A percentile compares a stretch with the other conserved stretches of the same genome.
phyloP scores from a whole-genome alignment of 2,329 filamentous ascomycete genomes.

The Paradendryphiella salina region DNA sequence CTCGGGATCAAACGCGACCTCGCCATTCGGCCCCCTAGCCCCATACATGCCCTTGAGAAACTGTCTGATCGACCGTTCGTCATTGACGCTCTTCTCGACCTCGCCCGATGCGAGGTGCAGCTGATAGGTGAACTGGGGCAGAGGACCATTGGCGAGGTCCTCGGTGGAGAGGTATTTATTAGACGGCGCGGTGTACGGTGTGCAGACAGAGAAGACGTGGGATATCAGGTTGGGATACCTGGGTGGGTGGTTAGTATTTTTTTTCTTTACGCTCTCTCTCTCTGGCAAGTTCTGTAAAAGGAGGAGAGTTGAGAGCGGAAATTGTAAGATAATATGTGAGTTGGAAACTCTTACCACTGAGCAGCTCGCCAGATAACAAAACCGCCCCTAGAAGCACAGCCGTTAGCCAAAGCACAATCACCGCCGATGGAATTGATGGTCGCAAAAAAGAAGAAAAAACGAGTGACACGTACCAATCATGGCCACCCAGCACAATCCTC shows the following conservation, averaged over 20 bases:
- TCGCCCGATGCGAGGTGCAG: slow-evolving; percentile 73
- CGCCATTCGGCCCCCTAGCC: slow-evolving; percentile 60
- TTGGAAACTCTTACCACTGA: slow-evolving; percentile 54
- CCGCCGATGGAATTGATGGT: too few species aligned
- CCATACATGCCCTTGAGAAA: slow-evolving; percentile 76
- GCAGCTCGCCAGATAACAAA: slow-evolving; percentile 73
- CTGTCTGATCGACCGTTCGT: slow-evolving; percentile 65
- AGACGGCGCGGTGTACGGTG: slow-evolving; percentile 64
- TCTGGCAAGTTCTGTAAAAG: too few species aligned
- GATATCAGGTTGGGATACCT: slow-evolving; percentile 65
- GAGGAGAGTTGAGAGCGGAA: too few species aligned
- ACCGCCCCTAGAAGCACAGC: slow-evolving; percentile 63
- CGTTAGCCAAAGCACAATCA: not conserved
- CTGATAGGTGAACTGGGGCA: slow-evolving; percentile 82
- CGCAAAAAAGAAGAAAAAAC: too few species aligned
- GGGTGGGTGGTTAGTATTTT: not conserved
- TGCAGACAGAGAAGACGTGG: slow-evolving; percentile 79
- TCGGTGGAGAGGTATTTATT: slow-evolving; percentile 61
- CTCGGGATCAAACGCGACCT: slow-evolving; percentile 61
- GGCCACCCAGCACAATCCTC: slow-evolving; percentile 79
- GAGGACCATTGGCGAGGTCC: slow-evolving; percentile 58
- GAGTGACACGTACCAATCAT: slow-evolving; percentile 67
- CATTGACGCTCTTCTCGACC: slow-evolving; percentile 51
- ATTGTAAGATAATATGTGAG: too few species aligned
- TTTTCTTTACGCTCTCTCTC: too few species aligned